phyloP scores from a whole-genome alignment of 768 basidiomycete genomes.

The Phanerodontia chrysosporium region DNA sequence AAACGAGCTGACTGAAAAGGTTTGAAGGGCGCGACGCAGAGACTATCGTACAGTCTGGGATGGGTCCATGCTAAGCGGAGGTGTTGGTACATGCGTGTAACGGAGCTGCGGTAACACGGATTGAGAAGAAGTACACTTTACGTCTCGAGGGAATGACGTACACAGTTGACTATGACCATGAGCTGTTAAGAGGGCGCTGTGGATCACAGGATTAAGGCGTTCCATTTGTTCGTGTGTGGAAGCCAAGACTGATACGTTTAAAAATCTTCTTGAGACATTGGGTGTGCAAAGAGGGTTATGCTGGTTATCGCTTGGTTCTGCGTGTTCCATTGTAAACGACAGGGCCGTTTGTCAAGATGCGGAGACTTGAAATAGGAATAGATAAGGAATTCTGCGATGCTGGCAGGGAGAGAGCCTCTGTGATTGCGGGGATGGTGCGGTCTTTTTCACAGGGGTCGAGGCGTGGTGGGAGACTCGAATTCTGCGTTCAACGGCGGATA shows the following conservation, averaged over 20 bases:
- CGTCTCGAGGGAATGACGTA: not conserved
- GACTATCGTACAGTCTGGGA: not conserved
- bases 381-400: not conserved
- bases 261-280: not conserved
- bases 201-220: not conserved
- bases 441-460: not conserved
- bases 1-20: not conserved
- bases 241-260: not conserved
- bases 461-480: not conserved
- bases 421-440: conserved; percentile 3
- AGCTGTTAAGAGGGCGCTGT: not conserved
- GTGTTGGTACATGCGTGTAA: not conserved
- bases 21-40: not conserved
- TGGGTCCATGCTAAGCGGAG: not conserved
- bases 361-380: not conserved
- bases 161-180: not conserved
- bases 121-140: not conserved
- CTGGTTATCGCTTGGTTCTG: not conserved
- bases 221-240: not conserved
- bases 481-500: not conserved
- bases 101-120: not conserved
- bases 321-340: not conserved
- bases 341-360: not conserved
- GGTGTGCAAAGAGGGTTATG: conserved; percentile 20
- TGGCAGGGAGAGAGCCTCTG: not conserved